These are phyloP conservation scores for Backusella psychrophila DNA, from an alignment of 192 early-diverging fungal species.

Conservation along the genomic window DNA sequence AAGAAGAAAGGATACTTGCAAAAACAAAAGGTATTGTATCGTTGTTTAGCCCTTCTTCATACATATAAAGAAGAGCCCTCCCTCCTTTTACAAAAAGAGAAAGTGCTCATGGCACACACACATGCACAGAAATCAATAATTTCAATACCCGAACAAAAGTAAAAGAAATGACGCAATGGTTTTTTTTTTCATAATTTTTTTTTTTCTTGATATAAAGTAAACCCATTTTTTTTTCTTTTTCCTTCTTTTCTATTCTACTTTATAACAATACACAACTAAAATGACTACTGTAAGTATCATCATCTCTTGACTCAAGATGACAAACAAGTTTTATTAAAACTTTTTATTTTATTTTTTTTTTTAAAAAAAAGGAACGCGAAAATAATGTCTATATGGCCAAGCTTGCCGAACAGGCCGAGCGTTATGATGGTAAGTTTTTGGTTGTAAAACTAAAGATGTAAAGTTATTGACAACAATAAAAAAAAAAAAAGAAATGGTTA, in stretches of 20 bases:
- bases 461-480: not conserved
- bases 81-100: too few relatives aligned
- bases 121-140: too few relatives aligned
- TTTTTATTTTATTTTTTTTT: not conserved
- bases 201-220: not conserved
- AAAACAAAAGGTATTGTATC: too few relatives aligned
- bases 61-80: too few relatives aligned
- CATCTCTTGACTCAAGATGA: not conserved
- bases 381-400: slow-evolving; percentile 96
- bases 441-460: not conserved
- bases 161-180: not conserved
- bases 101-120: too few relatives aligned
- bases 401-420: slow-evolving; percentile 98
- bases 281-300: slow-evolving; percentile 10
- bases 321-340: not conserved
- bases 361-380: slow-evolving; percentile 14
- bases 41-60: too few relatives aligned
- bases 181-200: not conserved
- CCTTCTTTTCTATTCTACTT: not conserved
- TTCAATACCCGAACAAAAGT: not conserved
- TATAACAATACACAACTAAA: not conserved
- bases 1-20: too few relatives aligned
- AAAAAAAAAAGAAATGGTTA: slow-evolving; percentile 13
- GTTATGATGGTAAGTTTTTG: slow-evolving; percentile 86
- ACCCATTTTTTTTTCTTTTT: not conserved